phyloP scores from a whole-genome alignment of 768 basidiomycete genomes.

The Boletus vinaceobasis region DNA sequence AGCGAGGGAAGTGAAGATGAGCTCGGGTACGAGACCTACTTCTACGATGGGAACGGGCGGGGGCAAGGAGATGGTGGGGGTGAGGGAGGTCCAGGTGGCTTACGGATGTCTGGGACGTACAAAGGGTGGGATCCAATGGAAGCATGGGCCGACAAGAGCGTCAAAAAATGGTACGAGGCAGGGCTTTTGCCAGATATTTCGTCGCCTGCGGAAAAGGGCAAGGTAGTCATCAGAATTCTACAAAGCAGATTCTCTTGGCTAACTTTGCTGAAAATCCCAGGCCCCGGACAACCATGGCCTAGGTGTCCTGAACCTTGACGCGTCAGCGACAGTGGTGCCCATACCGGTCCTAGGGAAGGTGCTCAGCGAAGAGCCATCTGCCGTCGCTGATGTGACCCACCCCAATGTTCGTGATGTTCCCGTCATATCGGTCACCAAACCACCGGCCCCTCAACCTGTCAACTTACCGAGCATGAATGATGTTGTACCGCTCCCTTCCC shows the following conservation, averaged over 20 bases:
- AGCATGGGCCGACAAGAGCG: constrained; percentile 88
- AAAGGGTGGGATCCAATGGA: constrained; percentile 91
- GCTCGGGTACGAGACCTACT: constrained; percentile 84
- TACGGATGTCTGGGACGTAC: constrained; percentile 82
- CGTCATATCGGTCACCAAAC: constrained; percentile 61
- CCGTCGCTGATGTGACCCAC: constrained; percentile 25
- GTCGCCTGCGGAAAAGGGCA: constrained; percentile 40
- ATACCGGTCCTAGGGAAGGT: constrained; percentile 56
- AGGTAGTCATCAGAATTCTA: constrained; percentile 37
- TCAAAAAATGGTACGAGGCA: constrained; percentile 80
- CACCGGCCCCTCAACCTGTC: constrained; percentile 69
- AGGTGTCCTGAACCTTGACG: constrained; percentile 39
- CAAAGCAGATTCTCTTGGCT: constrained; percentile 10
- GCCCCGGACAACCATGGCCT: constrained; percentile 43
- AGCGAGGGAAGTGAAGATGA: constrained; percentile 80
- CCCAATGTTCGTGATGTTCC: constrained; percentile 37
- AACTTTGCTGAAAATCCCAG: constrained; percentile 27
- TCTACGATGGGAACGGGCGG: constrained; percentile 73
- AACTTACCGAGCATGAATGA: constrained; percentile 63
- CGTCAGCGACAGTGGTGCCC: constrained; percentile 54
- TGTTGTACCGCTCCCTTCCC: constrained; percentile 45
- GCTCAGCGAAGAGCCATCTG: constrained; percentile 15
- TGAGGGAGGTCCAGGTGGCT: constrained; percentile 64
- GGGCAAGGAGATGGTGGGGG: constrained; percentile 79
- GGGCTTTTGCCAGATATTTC: constrained; percentile 60